phyloP scores from a whole-genome alignment of 441 rosid genomes.

The Syzygium malaccense region DNA sequence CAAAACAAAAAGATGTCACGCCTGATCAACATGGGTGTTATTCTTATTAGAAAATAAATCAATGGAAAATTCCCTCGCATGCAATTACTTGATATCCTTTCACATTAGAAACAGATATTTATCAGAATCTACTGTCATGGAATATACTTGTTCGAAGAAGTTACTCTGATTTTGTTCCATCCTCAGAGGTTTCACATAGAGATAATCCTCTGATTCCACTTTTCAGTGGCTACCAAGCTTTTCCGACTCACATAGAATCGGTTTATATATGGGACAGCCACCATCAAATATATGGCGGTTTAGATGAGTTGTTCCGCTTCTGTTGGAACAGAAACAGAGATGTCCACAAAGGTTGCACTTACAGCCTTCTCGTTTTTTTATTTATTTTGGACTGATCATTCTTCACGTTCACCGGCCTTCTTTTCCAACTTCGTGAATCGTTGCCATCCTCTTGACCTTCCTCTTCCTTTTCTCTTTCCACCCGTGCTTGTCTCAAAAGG shows the following conservation, averaged over 20 bases:
- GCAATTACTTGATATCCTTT: not conserved
- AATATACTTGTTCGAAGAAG: not conserved
- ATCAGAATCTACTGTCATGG: not conserved
- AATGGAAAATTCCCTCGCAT: not conserved
- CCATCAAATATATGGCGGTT: not conserved
- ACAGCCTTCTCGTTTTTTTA: not conserved
- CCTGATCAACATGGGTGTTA: not conserved
- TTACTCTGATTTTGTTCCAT: not conserved
- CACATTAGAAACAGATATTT: not conserved
- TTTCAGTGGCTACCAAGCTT: not conserved
- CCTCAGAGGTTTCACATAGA: not conserved
- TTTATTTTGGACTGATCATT: too few species aligned
- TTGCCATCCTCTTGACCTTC: slow-evolving; percentile 1
- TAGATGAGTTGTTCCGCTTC: not conserved
- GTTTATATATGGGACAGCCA: not conserved
- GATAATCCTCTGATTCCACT: not conserved
- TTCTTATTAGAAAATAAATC: not conserved
- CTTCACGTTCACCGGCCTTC: slow-evolving; percentile 4
- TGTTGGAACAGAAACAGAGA: slow-evolving; percentile 7
- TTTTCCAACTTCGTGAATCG: slow-evolving; percentile 4
- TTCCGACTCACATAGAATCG: not conserved
- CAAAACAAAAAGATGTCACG: not conserved
- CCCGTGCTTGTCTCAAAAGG: not conserved
- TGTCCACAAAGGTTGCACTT: slow-evolving; percentile 6
- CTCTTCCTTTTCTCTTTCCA: slow-evolving; percentile 3